These are phyloP conservation scores for Auricularia heimuer DNA, from an alignment of 768 basidiomycete genomes.

Conservation along the genomic window DNA sequence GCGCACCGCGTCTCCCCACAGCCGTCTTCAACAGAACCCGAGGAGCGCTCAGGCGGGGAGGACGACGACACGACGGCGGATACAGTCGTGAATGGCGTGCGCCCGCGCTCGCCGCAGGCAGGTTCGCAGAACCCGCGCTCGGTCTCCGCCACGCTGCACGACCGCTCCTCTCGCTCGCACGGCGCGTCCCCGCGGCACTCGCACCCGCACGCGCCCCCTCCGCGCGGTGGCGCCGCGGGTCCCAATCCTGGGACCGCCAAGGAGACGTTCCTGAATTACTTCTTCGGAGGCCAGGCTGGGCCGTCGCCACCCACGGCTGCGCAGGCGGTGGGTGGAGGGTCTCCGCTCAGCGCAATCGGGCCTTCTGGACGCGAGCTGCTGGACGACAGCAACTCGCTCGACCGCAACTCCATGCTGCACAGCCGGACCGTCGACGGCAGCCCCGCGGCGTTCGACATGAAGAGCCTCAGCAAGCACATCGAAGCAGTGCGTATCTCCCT, in stretches of 20 bases:
- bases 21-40: constrained; percentile 56
- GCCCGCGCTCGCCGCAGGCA: constrained; percentile 32
- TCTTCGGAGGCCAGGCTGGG: constrained; percentile 81
- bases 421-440: constrained; percentile 50
- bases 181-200: constrained; percentile 23
- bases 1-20: constrained; percentile 21
- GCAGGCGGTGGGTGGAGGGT: constrained; percentile 31
- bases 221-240: constrained; percentile 17
- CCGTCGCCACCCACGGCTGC: constrained; percentile 60
- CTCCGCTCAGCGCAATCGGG: constrained; percentile 8
- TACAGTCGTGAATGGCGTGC: constrained; percentile 42
- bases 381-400: not conserved
- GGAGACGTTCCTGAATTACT: constrained; percentile 94
- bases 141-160: constrained; percentile 67
- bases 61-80: constrained; percentile 43
- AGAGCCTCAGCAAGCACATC: constrained; percentile 92
- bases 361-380: constrained; percentile 11
- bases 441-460: constrained; percentile 94
- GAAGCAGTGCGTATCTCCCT: constrained; percentile 69
- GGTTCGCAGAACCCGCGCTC: constrained; percentile 38
- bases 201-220: constrained; percentile 15
- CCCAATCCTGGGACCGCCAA: constrained; percentile 42
- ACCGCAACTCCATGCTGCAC: constrained; percentile 1
- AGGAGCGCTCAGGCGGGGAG: constrained; percentile 42
- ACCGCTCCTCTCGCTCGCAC: constrained; percentile 50